These are phyloP conservation scores for Lichtheimia ramosa DNA, from an alignment of 371 early-diverging fungal genomes.

Conservation along the genomic window DNA sequence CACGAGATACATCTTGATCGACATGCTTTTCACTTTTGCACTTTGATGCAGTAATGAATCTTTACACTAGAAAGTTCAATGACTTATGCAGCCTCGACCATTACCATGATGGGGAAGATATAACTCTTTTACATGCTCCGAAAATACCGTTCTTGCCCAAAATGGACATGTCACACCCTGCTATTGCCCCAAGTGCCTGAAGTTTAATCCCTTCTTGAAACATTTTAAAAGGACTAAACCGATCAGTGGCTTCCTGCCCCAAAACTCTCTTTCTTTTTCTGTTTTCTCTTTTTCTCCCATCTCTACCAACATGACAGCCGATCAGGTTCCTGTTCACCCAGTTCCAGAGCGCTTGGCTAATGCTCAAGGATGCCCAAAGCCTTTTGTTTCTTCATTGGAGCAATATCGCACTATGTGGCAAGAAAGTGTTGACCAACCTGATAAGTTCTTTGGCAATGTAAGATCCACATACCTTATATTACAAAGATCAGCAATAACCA, in stretches of 20 bases:
- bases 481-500: neutral
- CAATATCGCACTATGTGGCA: conserved; percentile 79
- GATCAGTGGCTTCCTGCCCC: neutral
- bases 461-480: neutral
- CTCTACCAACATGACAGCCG: neutral
- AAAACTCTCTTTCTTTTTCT: neutral
- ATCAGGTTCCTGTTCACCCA: conserved; percentile 27
- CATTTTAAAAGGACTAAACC: conserved; percentile 2
- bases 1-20: neutral
- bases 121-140: too few species aligned
- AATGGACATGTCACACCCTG: too few species aligned
- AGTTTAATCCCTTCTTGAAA: neutral
- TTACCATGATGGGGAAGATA: too few species aligned
- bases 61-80: too few species aligned
- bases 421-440: conserved; percentile 77
- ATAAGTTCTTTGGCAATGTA: conserved; percentile 25
- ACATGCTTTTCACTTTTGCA: neutral
- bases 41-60: too few species aligned
- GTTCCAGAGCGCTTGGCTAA: conserved; percentile 61
- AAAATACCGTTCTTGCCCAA: too few species aligned
- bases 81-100: too few species aligned
- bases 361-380: conserved; percentile 50
- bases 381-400: conserved; percentile 74
- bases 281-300: neutral
- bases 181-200: conserved; percentile 2